A percentile compares a stretch with the other conserved stretches of the same genome.
Conservation (phyloP, 306 rosid genomes). For the Betula pendula region DNA sequence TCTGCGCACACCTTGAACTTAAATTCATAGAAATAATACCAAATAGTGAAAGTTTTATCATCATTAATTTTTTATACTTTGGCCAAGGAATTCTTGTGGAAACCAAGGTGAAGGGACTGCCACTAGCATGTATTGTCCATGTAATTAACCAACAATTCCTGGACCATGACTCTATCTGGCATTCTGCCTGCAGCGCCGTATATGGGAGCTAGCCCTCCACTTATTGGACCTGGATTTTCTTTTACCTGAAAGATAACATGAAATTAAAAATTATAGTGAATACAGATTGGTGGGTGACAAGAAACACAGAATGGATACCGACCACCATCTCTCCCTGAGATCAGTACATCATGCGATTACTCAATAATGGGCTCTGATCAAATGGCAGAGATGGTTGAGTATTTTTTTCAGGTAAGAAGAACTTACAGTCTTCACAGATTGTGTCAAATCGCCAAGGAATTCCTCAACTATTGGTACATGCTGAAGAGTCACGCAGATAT, state of each 20-base stretch:
- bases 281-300: slow-evolving; percentile 9
- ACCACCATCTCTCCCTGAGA: background rate
- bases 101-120: slow-evolving; percentile 3
- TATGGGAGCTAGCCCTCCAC: slow-evolving; percentile 90
- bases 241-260: slow-evolving; percentile 57
- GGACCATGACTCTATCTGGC: slow-evolving; percentile 88
- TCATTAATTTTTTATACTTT: slow-evolving; percentile 9
- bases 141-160: slow-evolving; percentile 77
- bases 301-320: background rate
- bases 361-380: slow-evolving; percentile 5
- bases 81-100: slow-evolving; percentile 33
- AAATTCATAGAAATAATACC: background rate
- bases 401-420: slow-evolving; percentile 8
- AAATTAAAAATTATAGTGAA: background rate
- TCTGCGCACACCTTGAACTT: background rate
- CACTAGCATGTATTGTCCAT: slow-evolving; percentile 87
- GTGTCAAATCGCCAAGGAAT: slow-evolving; percentile 69
- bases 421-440: slow-evolving; percentile 78
- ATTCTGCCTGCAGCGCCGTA: slow-evolving; percentile 98
- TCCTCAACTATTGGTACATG: slow-evolving; percentile 69
- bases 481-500: slow-evolving; percentile 89
- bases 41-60: background rate
- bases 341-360: background rate
- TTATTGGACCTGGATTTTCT: slow-evolving; percentile 86
- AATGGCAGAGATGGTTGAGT: background rate